A percentile compares a stretch with the other conserved stretches of the same genome.
Conservation (phyloP, 2,329 filamentous ascomycete species). For the Dactylellina drechsleri region DNA sequence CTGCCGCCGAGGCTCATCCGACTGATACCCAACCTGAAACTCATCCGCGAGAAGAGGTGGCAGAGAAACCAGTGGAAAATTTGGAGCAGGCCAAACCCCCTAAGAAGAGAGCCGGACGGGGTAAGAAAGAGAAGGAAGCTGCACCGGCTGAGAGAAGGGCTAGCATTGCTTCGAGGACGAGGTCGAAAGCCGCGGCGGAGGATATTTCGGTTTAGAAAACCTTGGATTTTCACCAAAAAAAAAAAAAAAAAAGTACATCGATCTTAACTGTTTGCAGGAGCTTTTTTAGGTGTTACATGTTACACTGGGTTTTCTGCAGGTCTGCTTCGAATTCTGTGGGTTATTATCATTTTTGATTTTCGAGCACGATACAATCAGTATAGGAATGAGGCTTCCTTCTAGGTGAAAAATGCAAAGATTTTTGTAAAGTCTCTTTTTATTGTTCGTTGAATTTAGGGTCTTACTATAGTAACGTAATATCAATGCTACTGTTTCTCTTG, state of each 20-base stretch:
- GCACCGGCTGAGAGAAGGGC: constrained; percentile 15
- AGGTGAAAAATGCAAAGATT: too few species aligned
- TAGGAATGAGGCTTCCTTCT: too few species aligned
- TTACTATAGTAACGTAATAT: too few species aligned
- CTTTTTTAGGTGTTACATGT: not conserved
- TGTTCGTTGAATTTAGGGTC: too few species aligned
- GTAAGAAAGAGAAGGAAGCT: constrained; percentile 31
- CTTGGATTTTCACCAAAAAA: too few species aligned
- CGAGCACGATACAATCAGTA: not conserved
- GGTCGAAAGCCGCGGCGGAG: constrained; percentile 37
- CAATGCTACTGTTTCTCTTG: too few species aligned
- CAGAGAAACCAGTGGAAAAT: constrained; percentile 8
- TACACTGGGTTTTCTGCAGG: too few species aligned
- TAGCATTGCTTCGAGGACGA: constrained; percentile 38
- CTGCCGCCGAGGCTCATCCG: not conserved
- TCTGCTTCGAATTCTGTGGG: too few species aligned
- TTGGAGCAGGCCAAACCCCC: constrained; percentile 11
- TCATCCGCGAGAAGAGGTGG: not conserved
- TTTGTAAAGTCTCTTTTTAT: too few species aligned
- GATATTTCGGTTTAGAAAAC: constrained; percentile 20
- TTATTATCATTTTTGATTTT: not conserved
- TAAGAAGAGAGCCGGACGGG: constrained; percentile 28
- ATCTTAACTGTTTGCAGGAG: constrained; percentile 3
- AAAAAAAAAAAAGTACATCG: too few species aligned
- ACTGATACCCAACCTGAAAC: constrained; percentile 3